Evolutionary conservation across 2,329 filamentous ascomycete genomes (phyloP), one percentile per base, ranked within the genome.

Genomic region (Aulographum hederae): DNA sequence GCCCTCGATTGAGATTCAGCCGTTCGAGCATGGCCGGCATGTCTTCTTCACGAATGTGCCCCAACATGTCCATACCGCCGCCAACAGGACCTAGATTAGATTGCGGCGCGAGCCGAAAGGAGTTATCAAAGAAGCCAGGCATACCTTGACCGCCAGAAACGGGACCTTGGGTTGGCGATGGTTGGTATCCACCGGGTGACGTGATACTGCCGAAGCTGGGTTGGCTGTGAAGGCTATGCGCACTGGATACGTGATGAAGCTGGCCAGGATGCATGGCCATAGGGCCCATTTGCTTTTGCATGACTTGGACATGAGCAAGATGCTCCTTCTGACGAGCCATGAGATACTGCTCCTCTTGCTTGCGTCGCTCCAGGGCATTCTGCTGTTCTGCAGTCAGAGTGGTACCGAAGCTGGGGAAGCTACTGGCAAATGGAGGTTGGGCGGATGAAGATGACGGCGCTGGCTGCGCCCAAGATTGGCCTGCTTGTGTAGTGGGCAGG

Each of bases 371-470:
- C 2, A 98, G 62, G 25, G 92, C 92, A 56, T 98, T 98, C 51
- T 98, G 89, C 53, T 98, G 89, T 46, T 95, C 86, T 0, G 89
- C 89, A 6, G 91, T 98, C 42, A 98, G 61, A 1, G 91, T 98
- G 5, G 89, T 84, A 4, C 89, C 89, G 50, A 95, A 98, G 48
- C 81, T 92, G 1, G 89, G 91, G 53, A 98, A 95, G 32, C 84
- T 84, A 33, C 75, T 81, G 5, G 86, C 82, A 44, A 98, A 81
- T 4, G 89, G 91, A 35, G 89, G 89, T 34, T 74, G 69, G 47
- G 54, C 61, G 8, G 21, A 25, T 36, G 48, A 56, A 39, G 46
- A 55, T 38, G 21, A 17, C 12, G 6, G 25, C 15, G 52, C 49
- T 18, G 50, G 41, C 8, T 6, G 56, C 28, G 57, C 51, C 57